phyloP scores from a whole-genome alignment of 495 filamentous ascomycete genomes.

The Sabuloglossum arenarium region DNA sequence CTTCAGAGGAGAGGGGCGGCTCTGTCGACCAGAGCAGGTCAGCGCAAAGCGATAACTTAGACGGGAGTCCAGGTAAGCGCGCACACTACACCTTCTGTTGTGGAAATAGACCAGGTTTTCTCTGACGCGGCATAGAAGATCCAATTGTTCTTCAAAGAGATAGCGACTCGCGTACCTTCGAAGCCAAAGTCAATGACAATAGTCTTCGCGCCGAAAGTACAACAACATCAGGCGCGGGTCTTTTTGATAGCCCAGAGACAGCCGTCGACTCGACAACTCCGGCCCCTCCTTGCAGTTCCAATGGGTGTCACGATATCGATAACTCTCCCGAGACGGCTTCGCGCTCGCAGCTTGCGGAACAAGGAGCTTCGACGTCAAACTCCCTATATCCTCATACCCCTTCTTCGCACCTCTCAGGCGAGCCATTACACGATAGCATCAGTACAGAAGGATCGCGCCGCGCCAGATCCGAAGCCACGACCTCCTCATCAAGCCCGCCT shows the following conservation, averaged over 20 bases:
- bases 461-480: no score
- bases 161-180: not conserved
- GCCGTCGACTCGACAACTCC: conserved; percentile 2
- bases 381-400: no score
- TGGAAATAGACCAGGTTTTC: not conserved
- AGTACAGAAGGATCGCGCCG: no score
- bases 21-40: no score
- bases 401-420: no score
- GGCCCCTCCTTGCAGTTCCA: not conserved
- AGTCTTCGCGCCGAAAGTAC: not conserved
- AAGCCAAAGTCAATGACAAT: not conserved
- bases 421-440: no score
- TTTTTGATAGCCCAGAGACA: not conserved
- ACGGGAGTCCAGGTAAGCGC: not conserved
- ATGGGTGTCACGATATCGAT: not conserved
- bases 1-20: not conserved
- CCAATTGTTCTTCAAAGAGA: not conserved
- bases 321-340: conserved; percentile 1
- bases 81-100: not conserved
- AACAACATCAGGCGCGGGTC: not conserved
- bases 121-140: not conserved
- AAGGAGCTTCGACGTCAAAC: no score
- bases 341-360: no score
- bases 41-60: not conserved
- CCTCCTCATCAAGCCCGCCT: no score